Evolutionary conservation across 2,329 filamentous ascomycete genomes (phyloP).

Genomic region (Fusarium succisae): DNA sequence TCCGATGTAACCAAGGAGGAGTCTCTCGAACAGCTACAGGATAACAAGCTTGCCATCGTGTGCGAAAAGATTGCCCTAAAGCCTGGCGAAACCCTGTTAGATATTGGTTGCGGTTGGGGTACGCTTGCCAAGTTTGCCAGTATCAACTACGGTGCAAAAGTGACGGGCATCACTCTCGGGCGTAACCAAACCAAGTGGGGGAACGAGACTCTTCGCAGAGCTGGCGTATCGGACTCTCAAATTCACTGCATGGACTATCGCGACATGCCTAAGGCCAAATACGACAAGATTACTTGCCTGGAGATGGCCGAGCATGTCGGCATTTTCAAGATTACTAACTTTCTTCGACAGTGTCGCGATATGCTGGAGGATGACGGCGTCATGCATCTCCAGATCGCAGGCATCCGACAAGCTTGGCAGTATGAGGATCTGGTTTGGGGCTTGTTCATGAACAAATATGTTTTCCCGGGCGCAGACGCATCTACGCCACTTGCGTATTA

Average conservation of each 20-base stretch:
- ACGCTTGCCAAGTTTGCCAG: constrained; percentile 91
- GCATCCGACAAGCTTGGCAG: constrained; percentile 90
- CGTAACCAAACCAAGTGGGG: constrained; percentile 96
- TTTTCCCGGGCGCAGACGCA: constrained; percentile 96
- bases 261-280: constrained; percentile 82
- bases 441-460: constrained; percentile 97
- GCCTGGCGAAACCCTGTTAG: constrained; percentile 81
- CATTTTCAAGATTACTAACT: constrained; percentile 80
- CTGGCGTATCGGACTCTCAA: constrained; percentile 82
- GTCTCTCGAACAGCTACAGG: constrained; percentile 89
- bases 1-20: constrained; percentile 86
- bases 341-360: constrained; percentile 85
- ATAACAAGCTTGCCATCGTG: constrained; percentile 93
- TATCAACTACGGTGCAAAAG: constrained; percentile 84
- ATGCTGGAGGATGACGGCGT: constrained; percentile 95
- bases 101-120: constrained; percentile 96
- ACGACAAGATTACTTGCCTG: constrained; percentile 93
- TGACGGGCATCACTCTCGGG: constrained; percentile 88
- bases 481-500: constrained; percentile 89
- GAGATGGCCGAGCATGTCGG: constrained; percentile 99
- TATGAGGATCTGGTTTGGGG: constrained; percentile 97
- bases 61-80: constrained; percentile 92
- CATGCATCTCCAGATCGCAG: constrained; percentile 93
- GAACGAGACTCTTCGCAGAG: constrained; percentile 82
- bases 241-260: constrained; percentile 96